Conservation (phyloP, 176 grass and related monocot genomes). For the Lolium perenne region DNA sequence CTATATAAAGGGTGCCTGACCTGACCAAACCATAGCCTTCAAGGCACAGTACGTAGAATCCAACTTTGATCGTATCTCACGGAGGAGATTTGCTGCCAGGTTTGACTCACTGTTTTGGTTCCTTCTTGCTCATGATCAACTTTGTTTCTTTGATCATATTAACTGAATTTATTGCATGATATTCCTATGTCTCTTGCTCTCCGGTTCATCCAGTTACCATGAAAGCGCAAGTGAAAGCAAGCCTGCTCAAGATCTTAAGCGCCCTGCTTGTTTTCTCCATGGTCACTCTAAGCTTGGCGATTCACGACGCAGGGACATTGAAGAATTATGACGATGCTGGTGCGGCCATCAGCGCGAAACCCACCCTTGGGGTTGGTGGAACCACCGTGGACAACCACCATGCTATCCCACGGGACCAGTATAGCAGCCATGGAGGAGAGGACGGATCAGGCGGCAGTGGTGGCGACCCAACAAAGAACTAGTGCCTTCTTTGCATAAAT, state of each 20-base stretch:
- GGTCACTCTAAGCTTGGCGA: not conserved
- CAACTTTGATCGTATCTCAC: not conserved
- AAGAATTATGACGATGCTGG: not conserved
- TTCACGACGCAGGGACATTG: not conserved
- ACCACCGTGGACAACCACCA: conserved; percentile 58
- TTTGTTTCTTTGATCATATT: not conserved
- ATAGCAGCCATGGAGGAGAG: conserved; percentile 44
- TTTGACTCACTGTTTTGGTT: not conserved
- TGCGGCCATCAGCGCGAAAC: not conserved
- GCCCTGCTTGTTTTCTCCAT: conserved; percentile 16
- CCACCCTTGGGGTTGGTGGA: not conserved
- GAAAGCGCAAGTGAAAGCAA: conserved; percentile 9
- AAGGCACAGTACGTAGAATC: conserved; percentile 34
- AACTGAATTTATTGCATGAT: not conserved
- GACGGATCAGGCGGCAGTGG: conserved; percentile 9
- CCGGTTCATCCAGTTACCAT: not conserved
- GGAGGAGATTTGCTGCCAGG: conserved; percentile 21
- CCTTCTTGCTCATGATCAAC: not conserved
- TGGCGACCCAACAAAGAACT: conserved; percentile 48
- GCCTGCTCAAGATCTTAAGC: conserved; percentile 10
- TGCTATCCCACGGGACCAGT: conserved; percentile 58
- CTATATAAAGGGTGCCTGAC: conserved; percentile 54
- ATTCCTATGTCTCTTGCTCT: not conserved
- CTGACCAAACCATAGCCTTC: conserved; percentile 26
- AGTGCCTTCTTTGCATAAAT: not conserved